Conservation (phyloP, 192 early-diverging fungal genomes). For the Pilaira anomala region DNA sequence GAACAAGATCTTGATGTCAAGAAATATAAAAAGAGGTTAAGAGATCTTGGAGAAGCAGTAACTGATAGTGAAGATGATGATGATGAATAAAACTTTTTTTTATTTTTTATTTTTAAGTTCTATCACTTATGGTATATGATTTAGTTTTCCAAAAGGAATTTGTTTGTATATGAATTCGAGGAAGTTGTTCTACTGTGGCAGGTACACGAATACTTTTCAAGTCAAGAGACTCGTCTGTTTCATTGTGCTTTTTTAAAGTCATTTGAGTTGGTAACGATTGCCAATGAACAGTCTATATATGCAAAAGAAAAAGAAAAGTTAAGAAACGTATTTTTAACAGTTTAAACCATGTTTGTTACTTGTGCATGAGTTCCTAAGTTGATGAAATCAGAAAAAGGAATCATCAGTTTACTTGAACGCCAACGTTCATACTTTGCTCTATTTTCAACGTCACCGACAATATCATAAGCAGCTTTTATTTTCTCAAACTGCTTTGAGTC, state of each 20-base stretch:
- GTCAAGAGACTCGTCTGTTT: neutral
- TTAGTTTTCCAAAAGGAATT: conserved; percentile 19
- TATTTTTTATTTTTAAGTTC: conserved; percentile 2
- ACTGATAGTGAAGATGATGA: conserved; percentile 40
- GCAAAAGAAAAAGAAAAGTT: neutral
- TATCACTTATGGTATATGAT: conserved; percentile 22
- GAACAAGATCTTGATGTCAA: conserved; percentile 36
- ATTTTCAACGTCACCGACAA: conserved; percentile 19
- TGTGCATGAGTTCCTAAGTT: conserved; percentile 28
- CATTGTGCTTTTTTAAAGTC: neutral
- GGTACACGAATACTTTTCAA: conserved; percentile 9
- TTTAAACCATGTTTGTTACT: conserved; percentile 5
- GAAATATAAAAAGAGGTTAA: conserved; percentile 33
- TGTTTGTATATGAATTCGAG: conserved; percentile 1
- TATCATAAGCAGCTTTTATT: conserved; percentile 30
- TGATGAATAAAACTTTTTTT: conserved; percentile 16
- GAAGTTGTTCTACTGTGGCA: conserved; percentile 8
- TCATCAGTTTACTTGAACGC: conserved; percentile 16
- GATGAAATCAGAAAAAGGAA: conserved; percentile 28
- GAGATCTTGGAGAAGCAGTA: conserved; percentile 30
- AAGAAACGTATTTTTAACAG: neutral
- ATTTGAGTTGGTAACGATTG: conserved; percentile 26
- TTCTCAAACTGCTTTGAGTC: conserved; percentile 2
- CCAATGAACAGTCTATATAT: conserved; percentile 30
- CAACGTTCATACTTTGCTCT: conserved; percentile 33